phyloP scores from a whole-genome alignment of 345 rosid species.

The Limnanthes douglasii region DNA sequence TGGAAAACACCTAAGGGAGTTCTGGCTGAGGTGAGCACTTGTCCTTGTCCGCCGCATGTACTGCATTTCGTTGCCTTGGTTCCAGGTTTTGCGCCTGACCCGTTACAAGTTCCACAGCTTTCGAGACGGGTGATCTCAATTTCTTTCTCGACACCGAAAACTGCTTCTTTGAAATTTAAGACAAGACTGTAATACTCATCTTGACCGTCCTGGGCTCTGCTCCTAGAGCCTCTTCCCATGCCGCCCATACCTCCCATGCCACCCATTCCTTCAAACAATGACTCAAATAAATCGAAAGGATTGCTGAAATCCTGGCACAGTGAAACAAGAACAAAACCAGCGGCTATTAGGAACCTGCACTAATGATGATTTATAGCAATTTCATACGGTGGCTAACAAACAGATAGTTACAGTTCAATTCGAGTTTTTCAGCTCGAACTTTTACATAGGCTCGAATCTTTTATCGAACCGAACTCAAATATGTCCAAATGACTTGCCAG shows the following conservation, averaged over 20 bases:
- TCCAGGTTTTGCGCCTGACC: constrained; percentile 88
- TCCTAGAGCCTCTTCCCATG: constrained; percentile 61
- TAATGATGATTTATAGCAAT: constrained; percentile 1
- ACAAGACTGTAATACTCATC: constrained; percentile 80
- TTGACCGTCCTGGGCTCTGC: constrained; percentile 72
- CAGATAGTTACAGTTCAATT: no score
- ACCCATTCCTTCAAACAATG: constrained; percentile 83
- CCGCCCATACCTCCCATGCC: constrained; percentile 75
- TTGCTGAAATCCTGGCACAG: constrained; percentile 81
- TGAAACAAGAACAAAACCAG: neutral
- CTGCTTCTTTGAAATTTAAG: constrained; percentile 82
- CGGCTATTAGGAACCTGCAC: neutral
- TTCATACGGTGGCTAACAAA: neutral
- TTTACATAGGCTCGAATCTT: no score
- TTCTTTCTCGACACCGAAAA: constrained; percentile 88
- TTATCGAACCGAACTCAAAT: no score
- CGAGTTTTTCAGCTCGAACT: no score
- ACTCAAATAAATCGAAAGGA: constrained; percentile 89
- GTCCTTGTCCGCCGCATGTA: constrained; percentile 97
- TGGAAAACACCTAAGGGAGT: constrained; percentile 96
- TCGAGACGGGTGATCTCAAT: constrained; percentile 86
- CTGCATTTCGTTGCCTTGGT: constrained; percentile 68
- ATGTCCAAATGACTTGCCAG: no score
- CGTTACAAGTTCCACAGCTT: constrained; percentile 72
- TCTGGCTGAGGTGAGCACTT: constrained; percentile 77